Percentiles rank a stretch among this genome's conserved stretches.
Conservation (phyloP, 177 flowering plant species). For the Vitis hybrid region DNA sequence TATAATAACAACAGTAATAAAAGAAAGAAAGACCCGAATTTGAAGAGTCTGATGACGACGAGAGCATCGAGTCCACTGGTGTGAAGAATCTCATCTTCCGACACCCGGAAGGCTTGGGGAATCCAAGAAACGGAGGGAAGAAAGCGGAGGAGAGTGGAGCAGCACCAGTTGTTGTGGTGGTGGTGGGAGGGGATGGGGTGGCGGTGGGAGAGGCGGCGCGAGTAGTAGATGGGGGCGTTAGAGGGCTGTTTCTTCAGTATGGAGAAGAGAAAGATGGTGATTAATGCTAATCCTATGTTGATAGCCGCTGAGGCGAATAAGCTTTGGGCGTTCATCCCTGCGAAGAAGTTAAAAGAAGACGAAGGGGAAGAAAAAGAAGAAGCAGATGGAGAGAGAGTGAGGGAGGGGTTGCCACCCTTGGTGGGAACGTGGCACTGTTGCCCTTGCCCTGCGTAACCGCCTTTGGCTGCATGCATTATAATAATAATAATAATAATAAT, state of each 20-base stretch:
- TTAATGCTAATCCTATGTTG: conserved; percentile 69
- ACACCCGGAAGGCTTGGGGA: conserved; percentile 53
- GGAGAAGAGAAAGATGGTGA: conserved; percentile 70
- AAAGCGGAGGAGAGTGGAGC: conserved; percentile 34
- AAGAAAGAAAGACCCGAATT: conserved; percentile 55
- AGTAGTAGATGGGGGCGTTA: conserved; percentile 59
- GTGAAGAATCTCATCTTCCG: conserved; percentile 67
- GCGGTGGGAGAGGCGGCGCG: conserved; percentile 37
- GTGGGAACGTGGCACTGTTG: conserved; percentile 19
- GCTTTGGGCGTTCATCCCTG: conserved; percentile 52
- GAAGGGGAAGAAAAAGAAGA: neutral
- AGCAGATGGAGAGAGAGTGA: conserved; percentile 6
- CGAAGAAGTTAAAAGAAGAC: neutral
- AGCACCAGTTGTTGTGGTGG: conserved; percentile 1
- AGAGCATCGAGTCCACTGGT: conserved; percentile 80
- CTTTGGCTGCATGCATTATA: neutral
- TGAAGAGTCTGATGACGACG: conserved; percentile 77
- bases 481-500: no score
- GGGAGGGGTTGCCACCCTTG: conserved; percentile 10
- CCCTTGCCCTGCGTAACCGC: neutral
- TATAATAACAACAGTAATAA: no score
- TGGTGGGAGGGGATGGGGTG: conserved; percentile 24
- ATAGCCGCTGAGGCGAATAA: conserved; percentile 75
- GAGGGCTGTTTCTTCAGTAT: conserved; percentile 74
- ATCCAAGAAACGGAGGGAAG: conserved; percentile 77